A percentile compares a stretch with the other conserved stretches of the same genome.
Conservation (phyloP, 257 asterid species). For the Rhazya stricta region DNA sequence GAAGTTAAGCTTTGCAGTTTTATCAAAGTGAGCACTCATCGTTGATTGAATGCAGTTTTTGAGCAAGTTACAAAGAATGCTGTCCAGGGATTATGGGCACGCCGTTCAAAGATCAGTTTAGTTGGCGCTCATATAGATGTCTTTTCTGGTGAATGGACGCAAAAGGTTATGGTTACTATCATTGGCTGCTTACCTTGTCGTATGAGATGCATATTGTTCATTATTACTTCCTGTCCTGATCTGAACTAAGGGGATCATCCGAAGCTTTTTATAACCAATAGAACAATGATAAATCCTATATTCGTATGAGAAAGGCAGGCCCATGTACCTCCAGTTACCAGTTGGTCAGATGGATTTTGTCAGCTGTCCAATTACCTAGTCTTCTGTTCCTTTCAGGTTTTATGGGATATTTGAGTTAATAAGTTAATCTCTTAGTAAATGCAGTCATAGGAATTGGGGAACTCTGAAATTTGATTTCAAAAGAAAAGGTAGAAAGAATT, state of each 20-base stretch:
- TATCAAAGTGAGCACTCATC: no score
- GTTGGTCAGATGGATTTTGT: not conserved
- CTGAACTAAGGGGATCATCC: not conserved
- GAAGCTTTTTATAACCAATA: not conserved
- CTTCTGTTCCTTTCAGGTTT: not conserved
- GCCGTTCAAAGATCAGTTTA: constrained; percentile 90
- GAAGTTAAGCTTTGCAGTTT: constrained; percentile 3
- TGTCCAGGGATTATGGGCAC: constrained; percentile 96
- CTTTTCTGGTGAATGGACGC: constrained; percentile 99
- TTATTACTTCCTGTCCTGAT: not conserved
- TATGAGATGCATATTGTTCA: not conserved
- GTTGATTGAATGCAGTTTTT: constrained; percentile 60
- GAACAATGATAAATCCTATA: no score
- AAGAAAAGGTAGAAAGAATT: not conserved
- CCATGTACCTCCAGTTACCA: not conserved
- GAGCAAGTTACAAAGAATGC: constrained; percentile 94
- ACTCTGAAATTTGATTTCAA: not conserved
- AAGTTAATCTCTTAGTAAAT: not conserved
- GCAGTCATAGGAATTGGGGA: not conserved
- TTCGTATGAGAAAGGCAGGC: not conserved
- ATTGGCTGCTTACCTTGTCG: not conserved
- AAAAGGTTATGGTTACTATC: constrained; percentile 52
- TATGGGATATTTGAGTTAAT: not conserved
- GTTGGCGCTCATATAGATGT: constrained; percentile 99
- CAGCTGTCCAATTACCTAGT: not conserved